A percentile compares a stretch with the other conserved stretches of the same genome.
These are phyloP conservation scores for Thuja plicata DNA, from an alignment of 83 land plant genomes.

Conservation along the genomic window DNA sequence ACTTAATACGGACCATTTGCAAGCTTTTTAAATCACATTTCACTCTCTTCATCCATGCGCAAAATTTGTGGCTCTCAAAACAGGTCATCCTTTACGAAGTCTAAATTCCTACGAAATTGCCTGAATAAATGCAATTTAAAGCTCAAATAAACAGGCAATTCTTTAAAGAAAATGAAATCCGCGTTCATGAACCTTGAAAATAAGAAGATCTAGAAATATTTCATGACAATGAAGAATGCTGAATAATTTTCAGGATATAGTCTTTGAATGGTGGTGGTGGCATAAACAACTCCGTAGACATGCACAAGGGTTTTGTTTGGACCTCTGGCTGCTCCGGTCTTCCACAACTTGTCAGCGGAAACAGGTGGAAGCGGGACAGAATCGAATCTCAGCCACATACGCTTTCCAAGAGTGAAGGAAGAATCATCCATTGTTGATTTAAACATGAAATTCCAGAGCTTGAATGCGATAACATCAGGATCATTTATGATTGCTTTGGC, in stretches of 20 bases:
- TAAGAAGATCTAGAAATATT: background rate
- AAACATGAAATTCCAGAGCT: constrained; percentile 10
- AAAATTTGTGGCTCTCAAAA: background rate
- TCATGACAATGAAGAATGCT: background rate
- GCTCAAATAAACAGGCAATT: background rate
- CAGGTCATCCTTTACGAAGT: background rate
- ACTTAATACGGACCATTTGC: background rate
- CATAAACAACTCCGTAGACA: background rate
- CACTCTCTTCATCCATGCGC: background rate
- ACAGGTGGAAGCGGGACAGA: constrained; percentile 2
- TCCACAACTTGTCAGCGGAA: background rate
- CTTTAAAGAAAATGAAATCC: background rate
- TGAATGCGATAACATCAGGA: constrained; percentile 5
- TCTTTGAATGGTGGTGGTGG: background rate
- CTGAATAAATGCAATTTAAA: too few relatives aligned
- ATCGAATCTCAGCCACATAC: constrained; percentile 7
- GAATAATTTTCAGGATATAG: background rate
- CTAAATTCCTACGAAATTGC: too few relatives aligned
- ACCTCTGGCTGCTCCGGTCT: constrained; percentile 1
- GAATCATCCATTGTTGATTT: background rate
- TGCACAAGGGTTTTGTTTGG: constrained; percentile 7
- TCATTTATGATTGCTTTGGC: background rate
- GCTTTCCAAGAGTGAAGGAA: background rate
- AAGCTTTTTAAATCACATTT: background rate
- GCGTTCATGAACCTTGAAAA: background rate